A percentile compares a stretch with the other conserved stretches of the same genome.
phyloP scores from a whole-genome alignment of 192 early-diverging fungal species.

The Coemansia sp. region DNA sequence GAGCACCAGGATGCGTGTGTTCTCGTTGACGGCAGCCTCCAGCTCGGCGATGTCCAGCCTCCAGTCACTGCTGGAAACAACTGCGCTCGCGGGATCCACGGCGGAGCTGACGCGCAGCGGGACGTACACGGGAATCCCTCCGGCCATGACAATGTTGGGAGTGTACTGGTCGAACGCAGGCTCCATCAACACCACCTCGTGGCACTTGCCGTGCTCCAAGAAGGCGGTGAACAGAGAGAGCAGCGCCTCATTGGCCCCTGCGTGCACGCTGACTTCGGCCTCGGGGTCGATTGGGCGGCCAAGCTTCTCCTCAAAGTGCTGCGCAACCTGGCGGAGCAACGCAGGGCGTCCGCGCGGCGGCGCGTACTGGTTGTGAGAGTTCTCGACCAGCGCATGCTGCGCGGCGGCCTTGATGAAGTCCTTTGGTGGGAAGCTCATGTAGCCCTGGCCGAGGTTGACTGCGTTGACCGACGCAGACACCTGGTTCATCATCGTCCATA shows the following conservation, averaged over 20 bases:
- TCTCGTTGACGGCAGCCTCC: conserved; percentile 66
- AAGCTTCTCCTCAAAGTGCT: conserved; percentile 72
- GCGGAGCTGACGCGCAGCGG: conserved; percentile 65
- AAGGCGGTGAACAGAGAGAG: conserved; percentile 80
- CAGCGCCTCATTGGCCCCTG: conserved; percentile 85
- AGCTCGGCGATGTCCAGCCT: conserved; percentile 81
- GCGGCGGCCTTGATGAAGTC: conserved; percentile 83
- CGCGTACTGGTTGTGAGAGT: conserved; percentile 86
- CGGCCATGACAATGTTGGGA: conserved; percentile 81
- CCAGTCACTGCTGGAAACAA: conserved; percentile 80
- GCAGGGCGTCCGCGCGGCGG: conserved; percentile 65
- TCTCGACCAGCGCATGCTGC: conserved; percentile 60
- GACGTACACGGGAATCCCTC: conserved; percentile 82
- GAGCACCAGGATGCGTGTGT: conserved; percentile 84
- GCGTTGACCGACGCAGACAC: conserved; percentile 78
- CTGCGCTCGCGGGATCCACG: conserved; percentile 41
- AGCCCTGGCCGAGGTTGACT: conserved; percentile 91
- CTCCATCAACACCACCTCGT: conserved; percentile 92
- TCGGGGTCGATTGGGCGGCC: conserved; percentile 69
- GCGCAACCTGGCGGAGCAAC: conserved; percentile 69
- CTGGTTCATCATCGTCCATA: conserved; percentile 87
- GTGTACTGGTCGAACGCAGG: conserved; percentile 96
- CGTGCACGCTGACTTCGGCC: conserved; percentile 82
- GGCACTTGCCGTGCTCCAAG: conserved; percentile 66
- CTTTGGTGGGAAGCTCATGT: conserved; percentile 84